These are phyloP conservation scores for Leptographium procerum DNA, from an alignment of 2,329 filamentous ascomycete species.

Conservation along the genomic window DNA sequence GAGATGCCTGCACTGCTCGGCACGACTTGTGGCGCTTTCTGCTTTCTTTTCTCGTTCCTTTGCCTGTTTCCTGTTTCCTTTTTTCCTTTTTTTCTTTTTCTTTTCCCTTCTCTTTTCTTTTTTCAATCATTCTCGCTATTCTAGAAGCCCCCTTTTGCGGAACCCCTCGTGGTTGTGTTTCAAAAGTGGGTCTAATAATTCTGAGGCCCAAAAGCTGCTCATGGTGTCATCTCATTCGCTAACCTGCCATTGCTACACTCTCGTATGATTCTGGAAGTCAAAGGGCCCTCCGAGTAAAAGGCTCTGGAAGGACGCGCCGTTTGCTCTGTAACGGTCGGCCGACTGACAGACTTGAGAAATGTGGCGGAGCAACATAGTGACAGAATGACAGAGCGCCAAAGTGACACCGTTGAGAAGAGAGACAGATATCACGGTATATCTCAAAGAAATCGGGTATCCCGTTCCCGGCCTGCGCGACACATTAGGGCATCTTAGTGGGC, in stretches of 20 bases:
- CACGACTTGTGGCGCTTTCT: not conserved
- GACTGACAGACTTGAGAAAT: too few species aligned
- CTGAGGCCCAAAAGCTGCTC: not conserved
- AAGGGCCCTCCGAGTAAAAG: too few species aligned
- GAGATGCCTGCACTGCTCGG: not conserved
- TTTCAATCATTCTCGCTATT: not conserved
- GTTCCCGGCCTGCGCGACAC: not conserved
- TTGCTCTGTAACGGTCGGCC: not conserved
- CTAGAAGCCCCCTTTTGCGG: slow-evolving; percentile 6
- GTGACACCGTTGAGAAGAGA: not conserved
- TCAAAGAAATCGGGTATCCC: not conserved
- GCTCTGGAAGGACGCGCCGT: too few species aligned
- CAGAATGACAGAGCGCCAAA: too few species aligned
- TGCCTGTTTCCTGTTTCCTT: not conserved
- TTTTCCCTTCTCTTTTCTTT: not conserved
- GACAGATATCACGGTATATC: not conserved
- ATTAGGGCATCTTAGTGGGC: not conserved
- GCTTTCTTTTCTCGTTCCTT: not conserved
- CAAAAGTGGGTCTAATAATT: not conserved
- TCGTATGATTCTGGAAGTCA: not conserved
- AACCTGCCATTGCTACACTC: not conserved
- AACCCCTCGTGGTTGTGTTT: not conserved
- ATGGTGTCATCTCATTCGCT: not conserved
- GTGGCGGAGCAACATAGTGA: too few species aligned
- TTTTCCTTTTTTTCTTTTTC: not conserved